A percentile compares a stretch with the other conserved stretches of the same genome.
Conservation (phyloP, 345 rosid genomes). For the Salix caprea region DNA sequence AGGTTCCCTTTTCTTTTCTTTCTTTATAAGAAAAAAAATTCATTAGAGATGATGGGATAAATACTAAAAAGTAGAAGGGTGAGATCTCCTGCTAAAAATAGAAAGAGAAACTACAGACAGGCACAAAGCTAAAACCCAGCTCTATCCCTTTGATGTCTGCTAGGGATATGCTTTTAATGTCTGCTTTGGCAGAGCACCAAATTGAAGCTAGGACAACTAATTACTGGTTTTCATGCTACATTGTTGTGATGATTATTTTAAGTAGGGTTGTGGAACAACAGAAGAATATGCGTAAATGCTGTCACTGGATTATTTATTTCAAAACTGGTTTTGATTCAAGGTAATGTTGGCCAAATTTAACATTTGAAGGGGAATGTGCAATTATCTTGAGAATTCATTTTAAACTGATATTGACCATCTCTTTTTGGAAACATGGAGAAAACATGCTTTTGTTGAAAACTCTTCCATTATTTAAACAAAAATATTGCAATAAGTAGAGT, state of each 20-base stretch:
- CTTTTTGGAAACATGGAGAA: too few relatives aligned
- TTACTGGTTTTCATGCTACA: background rate
- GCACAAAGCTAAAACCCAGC: too few relatives aligned
- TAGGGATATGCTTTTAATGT: too few relatives aligned
- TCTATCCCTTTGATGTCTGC: too few relatives aligned
- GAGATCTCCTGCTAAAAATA: too few relatives aligned
- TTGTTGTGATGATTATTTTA: background rate
- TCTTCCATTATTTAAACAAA: too few relatives aligned
- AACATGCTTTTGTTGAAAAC: too few relatives aligned
- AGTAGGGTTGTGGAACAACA: background rate
- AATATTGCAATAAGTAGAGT: too few relatives aligned
- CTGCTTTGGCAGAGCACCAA: too few relatives aligned
- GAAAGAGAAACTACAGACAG: too few relatives aligned
- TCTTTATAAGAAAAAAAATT: background rate
- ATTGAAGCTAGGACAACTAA: background rate
- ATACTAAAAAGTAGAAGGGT: too few relatives aligned
- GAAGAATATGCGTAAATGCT: background rate
- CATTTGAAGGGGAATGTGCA: background rate
- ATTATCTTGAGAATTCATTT: background rate
- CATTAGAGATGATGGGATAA: too few relatives aligned
- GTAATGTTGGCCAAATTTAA: background rate
- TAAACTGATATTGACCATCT: background rate
- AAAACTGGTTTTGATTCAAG: background rate
- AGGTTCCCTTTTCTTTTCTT: slow-evolving; percentile 43
- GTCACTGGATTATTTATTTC: background rate